phyloP scores from a whole-genome alignment of 1,139 yeast species.

The Pichia terricola region DNA sequence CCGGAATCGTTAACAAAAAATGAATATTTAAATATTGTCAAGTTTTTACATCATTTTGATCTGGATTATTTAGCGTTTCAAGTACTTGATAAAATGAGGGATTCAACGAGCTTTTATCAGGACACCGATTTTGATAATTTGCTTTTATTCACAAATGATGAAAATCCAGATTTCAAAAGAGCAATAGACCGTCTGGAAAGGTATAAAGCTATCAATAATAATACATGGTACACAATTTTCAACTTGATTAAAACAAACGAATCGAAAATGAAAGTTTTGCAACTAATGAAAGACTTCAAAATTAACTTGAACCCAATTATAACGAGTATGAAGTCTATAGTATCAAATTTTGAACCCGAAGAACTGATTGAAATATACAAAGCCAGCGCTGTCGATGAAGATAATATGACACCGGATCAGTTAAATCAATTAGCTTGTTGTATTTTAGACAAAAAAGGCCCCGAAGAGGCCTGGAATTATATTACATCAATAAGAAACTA shows the following conservation, averaged over 20 bases:
- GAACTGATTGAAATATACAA: constrained; percentile 11
- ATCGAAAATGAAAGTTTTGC: constrained; percentile 14
- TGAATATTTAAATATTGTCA: constrained; percentile 14
- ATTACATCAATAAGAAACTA: constrained; percentile 2
- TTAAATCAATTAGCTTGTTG: constrained; percentile 17
- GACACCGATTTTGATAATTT: constrained; percentile 23
- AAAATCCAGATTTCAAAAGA: constrained; percentile 10
- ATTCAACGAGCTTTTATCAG: constrained; percentile 11
- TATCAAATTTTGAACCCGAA: constrained; percentile 8
- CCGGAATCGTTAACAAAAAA: constrained; percentile 11
- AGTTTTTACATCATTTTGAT: constrained; percentile 13
- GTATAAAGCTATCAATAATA: background rate
- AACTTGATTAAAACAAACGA: constrained; percentile 12
- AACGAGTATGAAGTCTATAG: constrained; percentile 8
- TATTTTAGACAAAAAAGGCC: constrained; percentile 10
- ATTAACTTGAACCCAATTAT: constrained; percentile 17
- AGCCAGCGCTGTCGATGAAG: constrained; percentile 5
- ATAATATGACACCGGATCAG: constrained; percentile 4
- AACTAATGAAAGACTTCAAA: constrained; percentile 16
- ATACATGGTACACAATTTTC: constrained; percentile 22
- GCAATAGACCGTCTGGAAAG: constrained; percentile 15
- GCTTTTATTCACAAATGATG: constrained; percentile 12
- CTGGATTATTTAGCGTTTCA: constrained; percentile 12
- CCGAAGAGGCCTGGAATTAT: constrained; percentile 14
- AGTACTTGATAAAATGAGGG: constrained; percentile 15